A percentile compares a stretch with the other conserved stretches of the same genome.
Conservation (phyloP, 2,329 filamentous ascomycete species). For the Aaosphaeria pasadenensis region DNA sequence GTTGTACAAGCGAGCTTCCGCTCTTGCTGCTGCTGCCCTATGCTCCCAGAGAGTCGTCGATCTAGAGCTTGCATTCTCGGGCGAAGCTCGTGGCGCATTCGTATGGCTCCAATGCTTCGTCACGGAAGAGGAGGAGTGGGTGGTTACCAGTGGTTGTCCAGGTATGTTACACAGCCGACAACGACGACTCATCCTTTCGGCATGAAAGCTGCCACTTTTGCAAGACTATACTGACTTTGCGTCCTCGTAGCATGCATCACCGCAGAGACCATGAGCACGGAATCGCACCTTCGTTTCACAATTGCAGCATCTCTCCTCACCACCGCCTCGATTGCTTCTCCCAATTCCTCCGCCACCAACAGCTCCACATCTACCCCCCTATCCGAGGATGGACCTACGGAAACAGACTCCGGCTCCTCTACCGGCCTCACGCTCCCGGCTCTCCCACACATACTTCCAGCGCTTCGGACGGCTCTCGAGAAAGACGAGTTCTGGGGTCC, state of each 20-base stretch:
- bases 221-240: conserved; percentile 6
- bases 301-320: conserved; percentile 49
- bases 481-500: conserved; percentile 46
- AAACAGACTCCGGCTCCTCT: background rate
- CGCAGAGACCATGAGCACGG: conserved; percentile 43
- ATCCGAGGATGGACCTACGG: conserved; percentile 3
- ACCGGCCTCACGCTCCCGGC: conserved; percentile 21
- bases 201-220: background rate
- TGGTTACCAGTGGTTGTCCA: conserved; percentile 54
- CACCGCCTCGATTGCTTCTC: conserved; percentile 22
- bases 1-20: conserved; percentile 54
- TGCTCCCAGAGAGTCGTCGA: conserved; percentile 49
- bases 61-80: conserved; percentile 56
- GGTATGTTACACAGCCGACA: conserved; percentile 13
- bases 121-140: conserved; percentile 57
- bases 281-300: conserved; percentile 46
- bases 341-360: conserved; percentile 7
- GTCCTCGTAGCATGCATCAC: conserved; percentile 40
- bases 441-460: conserved; percentile 39
- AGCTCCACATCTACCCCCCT: conserved; percentile 9
- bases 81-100: conserved; percentile 56
- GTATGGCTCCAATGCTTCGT: conserved; percentile 60
- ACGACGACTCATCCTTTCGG: background rate
- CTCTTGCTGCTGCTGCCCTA: conserved; percentile 50
- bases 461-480: conserved; percentile 39